Percentiles rank a stretch among this genome's conserved stretches.
phyloP scores from a whole-genome alignment of 495 filamentous ascomycete species.

The Massariosphaeria phaeospora region DNA sequence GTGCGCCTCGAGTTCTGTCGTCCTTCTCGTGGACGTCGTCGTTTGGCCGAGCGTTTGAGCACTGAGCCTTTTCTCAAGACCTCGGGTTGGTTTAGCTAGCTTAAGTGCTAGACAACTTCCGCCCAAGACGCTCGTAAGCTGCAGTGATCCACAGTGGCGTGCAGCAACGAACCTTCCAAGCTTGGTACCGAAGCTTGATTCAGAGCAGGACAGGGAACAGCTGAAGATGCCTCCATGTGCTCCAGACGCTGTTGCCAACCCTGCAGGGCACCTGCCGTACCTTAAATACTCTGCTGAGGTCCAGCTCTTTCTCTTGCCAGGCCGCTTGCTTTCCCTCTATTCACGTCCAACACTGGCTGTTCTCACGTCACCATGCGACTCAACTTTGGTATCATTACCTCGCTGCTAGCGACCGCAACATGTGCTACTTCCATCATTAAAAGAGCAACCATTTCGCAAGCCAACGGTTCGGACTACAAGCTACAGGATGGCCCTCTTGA shows the following conservation, averaged over 20 bases:
- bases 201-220: constrained; percentile 4
- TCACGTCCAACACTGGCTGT: background rate
- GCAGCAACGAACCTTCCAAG: constrained; percentile 27
- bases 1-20: too few relatives aligned
- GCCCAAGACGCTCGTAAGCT: background rate
- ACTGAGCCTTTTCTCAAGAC: too few relatives aligned
- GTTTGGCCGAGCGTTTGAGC: too few relatives aligned
- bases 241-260: background rate
- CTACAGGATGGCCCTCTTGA: constrained; percentile 46
- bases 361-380: constrained; percentile 3
- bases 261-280: background rate
- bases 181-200: constrained; percentile 18
- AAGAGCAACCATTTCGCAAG: too few relatives aligned
- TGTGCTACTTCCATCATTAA: too few relatives aligned
- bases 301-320: too few relatives aligned
- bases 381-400: background rate
- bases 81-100: too few relatives aligned
- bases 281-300: background rate
- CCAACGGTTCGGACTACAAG: constrained; percentile 27
- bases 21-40: too few relatives aligned
- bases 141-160: constrained; percentile 20
- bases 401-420: background rate
- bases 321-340: background rate
- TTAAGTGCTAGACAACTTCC: too few relatives aligned
- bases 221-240: constrained; percentile 17